A percentile compares a stretch with the other conserved stretches of the same genome.
Evolutionary conservation across 2,329 filamentous ascomycete species (phyloP).

Genomic region (Arthrinium phaeospermum): DNA sequence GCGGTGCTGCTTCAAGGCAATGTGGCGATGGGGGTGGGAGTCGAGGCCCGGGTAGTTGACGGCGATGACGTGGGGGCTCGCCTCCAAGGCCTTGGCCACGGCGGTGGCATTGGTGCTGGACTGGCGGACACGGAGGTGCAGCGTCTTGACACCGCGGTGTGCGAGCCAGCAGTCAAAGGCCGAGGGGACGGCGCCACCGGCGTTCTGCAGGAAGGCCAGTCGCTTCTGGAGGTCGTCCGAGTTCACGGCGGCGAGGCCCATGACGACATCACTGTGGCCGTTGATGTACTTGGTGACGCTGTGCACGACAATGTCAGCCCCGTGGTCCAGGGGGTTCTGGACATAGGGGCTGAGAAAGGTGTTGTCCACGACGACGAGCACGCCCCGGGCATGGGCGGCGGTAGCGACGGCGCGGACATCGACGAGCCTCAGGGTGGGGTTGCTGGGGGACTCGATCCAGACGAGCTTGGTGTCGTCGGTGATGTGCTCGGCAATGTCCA

Average conservation of each 20-base stretch:
- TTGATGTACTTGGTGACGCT: slow-evolving; percentile 99
- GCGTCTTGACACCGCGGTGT: slow-evolving; percentile 93
- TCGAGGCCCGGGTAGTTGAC: slow-evolving; percentile 96
- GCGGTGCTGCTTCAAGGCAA: slow-evolving; percentile 90
- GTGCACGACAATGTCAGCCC: slow-evolving; percentile 96
- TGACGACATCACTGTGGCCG: slow-evolving; percentile 94
- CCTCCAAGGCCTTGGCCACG: slow-evolving; percentile 78
- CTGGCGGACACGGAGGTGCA: slow-evolving; percentile 89
- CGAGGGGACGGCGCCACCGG: slow-evolving; percentile 92
- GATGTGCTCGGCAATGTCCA: slow-evolving; percentile 85
- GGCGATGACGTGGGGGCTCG: slow-evolving; percentile 79
- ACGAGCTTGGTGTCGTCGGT: slow-evolving; percentile 88
- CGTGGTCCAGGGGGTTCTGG: slow-evolving; percentile 93
- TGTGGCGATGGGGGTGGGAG: slow-evolving; percentile 83
- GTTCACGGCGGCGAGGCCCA: slow-evolving; percentile 97
- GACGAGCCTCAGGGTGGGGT: slow-evolving; percentile 90
- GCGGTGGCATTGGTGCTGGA: slow-evolving; percentile 80
- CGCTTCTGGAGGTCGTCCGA: slow-evolving; percentile 77
- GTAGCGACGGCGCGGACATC: slow-evolving; percentile 88
- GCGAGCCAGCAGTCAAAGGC: slow-evolving; percentile 98
- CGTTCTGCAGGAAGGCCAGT: slow-evolving; percentile 92
- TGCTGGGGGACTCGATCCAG: slow-evolving; percentile 96
- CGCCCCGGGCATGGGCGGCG: slow-evolving; percentile 84
- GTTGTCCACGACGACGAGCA: slow-evolving; percentile 98
- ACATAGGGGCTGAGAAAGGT: slow-evolving; percentile 97